These are phyloP conservation scores for Apiosordaria backusii DNA, from an alignment of 495 filamentous ascomycete species.

Conservation along the genomic window DNA sequence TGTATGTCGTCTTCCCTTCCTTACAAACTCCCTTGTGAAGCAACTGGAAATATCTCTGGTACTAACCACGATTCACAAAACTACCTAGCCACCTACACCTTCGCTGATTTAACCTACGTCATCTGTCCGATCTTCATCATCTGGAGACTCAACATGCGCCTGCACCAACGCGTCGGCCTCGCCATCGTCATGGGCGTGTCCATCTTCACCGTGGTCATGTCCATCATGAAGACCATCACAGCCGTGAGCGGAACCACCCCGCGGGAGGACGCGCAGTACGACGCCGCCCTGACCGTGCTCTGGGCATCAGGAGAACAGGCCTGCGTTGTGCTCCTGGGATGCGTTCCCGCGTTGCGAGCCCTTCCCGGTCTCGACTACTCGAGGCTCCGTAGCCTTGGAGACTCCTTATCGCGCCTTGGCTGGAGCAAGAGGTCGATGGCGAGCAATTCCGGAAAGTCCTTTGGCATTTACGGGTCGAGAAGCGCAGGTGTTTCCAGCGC, in stretches of 20 bases:
- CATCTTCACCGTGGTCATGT: conserved; percentile 8
- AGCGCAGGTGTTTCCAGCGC: too few species aligned
- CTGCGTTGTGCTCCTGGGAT: neutral
- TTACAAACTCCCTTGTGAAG: too few species aligned
- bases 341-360: neutral
- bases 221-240: neutral
- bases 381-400: too few species aligned
- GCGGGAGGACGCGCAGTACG: neutral
- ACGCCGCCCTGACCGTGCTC: neutral
- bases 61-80: too few species aligned
- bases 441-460: too few species aligned
- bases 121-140: conserved; percentile 19
- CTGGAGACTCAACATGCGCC: conserved; percentile 22
- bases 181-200: neutral
- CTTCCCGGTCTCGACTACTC: too few species aligned
- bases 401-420: too few species aligned
- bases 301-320: neutral
- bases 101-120: conserved; percentile 21
- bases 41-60: too few species aligned
- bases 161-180: conserved; percentile 14
- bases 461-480: too few species aligned
- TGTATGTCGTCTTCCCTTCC: too few species aligned
- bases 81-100: conserved; percentile 11
- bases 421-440: too few species aligned
- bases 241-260: too few species aligned